Conservation (phyloP, 345 rosid species). For the Chamaenerion angustifolium region DNA sequence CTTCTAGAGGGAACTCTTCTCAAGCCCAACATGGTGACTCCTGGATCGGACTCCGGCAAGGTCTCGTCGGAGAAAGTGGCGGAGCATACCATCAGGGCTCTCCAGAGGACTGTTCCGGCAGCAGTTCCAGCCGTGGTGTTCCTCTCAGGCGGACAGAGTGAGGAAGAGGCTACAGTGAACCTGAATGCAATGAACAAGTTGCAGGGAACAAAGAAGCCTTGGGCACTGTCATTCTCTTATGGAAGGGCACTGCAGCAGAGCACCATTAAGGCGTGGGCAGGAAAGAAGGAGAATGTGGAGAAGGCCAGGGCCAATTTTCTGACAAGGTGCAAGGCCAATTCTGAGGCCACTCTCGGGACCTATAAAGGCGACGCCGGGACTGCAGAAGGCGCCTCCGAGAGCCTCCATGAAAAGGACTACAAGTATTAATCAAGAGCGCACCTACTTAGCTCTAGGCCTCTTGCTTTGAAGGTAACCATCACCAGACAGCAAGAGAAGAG, state of each 20-base stretch:
- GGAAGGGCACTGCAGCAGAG: constrained; percentile 17
- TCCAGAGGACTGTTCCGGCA: constrained; percentile 14
- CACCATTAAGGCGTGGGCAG: constrained; percentile 17
- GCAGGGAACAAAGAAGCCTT: constrained; percentile 11
- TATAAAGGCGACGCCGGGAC: constrained; percentile 8
- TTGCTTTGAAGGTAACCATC: no score
- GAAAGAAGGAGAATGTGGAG: constrained; percentile 12
- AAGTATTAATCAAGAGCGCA: constrained; percentile 12
- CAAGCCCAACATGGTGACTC: constrained; percentile 19
- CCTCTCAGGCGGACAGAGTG: constrained; percentile 18
- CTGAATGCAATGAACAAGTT: constrained; percentile 15
- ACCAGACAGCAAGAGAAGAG: no score
- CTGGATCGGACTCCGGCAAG: constrained; percentile 11
- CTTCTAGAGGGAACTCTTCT: constrained; percentile 16
- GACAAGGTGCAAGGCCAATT: constrained; percentile 15
- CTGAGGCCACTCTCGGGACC: constrained; percentile 14
- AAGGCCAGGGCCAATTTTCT: constrained; percentile 11
- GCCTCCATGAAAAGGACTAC: constrained; percentile 18
- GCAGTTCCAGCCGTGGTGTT: constrained; percentile 14
- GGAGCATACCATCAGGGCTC: constrained; percentile 11
- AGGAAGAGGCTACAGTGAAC: constrained; percentile 17
- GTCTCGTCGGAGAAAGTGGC: constrained; percentile 8
- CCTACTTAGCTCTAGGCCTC: no score
- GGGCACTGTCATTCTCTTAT: constrained; percentile 12
- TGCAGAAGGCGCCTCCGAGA: constrained; percentile 16